Base-by-base conservation (phyloP, 129 eudicot genomes). In the Silybum marianum region DNA sequence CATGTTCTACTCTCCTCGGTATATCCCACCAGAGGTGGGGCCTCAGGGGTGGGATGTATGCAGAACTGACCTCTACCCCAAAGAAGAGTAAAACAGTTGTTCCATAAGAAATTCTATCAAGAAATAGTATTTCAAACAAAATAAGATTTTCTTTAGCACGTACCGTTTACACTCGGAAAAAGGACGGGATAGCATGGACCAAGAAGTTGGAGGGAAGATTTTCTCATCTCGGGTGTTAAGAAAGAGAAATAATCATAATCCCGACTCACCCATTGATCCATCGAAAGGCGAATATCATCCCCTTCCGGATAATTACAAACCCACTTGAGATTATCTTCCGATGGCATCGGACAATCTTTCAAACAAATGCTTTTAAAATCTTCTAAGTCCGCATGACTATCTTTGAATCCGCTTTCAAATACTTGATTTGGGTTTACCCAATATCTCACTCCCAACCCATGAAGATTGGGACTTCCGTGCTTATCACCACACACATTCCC, bases 171-270 rank as follows among this genome's bases (percentile, higher is more conserved):
- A 86, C 89, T 96, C 18, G 99, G 99, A 88, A 93, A 96, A 79
- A 96, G 90, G 38, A 96, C 91, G 0, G 99, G 99, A 77, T 93
- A 96, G 86, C 99, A 96, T 24, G 98, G 99, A 76, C 99, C 98
- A 68, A 87, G 99, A 78, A 96, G 99, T 78, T 91, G 98, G 69
- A 96, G 88, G 78, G 99, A 96, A 69, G 86, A 85, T 85, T 93
- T 96, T 73, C 96, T 88, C 76, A 93, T 91, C 14, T 87, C 95
- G 4, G 98, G 99, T 74, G 98, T 91, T 38, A 96, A 84, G 84
- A 89, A 91, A 0, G 91, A 89, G 80, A 88, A 96, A 86, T 96
- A 96, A 82, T 93, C 97, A 28, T 93, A 96, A 75, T 90, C 91
- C 66, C 97, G 86, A 71, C 83, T 83, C 74, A 95, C 89, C 98